Conservation (phyloP, 805 yeast genomes). For the Trichomonascus vanleenenianus region DNA sequence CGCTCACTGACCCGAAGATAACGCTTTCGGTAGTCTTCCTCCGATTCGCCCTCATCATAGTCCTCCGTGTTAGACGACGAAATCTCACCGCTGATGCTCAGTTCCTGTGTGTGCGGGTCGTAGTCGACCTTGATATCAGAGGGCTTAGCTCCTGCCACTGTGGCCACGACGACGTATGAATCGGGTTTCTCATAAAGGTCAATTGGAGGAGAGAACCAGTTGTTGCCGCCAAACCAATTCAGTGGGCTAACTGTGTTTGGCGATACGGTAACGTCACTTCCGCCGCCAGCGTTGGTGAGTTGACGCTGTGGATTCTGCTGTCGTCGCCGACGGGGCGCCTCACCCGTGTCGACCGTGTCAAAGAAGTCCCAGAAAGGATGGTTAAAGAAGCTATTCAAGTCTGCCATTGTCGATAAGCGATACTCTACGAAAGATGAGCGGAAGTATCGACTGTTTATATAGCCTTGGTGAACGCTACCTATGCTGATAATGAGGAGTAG, state of each 20-base stretch:
- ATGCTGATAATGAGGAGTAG: too few species aligned
- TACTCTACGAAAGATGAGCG: too few species aligned
- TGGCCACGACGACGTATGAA: constrained; percentile 41
- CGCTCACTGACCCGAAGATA: constrained; percentile 44
- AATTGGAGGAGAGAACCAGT: constrained; percentile 44
- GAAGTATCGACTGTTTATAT: too few species aligned
- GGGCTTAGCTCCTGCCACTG: constrained; percentile 52
- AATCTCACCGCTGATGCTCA: constrained; percentile 40
- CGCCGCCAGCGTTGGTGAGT: neutral
- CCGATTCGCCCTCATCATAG: constrained; percentile 23
- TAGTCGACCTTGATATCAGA: constrained; percentile 49
- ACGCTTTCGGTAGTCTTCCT: constrained; percentile 32
- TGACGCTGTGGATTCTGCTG: neutral
- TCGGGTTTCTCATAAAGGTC: constrained; percentile 46
- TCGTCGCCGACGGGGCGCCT: neutral
- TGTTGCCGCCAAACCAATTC: neutral
- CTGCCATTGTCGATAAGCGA: neutral
- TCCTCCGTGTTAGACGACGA: neutral
- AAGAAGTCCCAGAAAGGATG: neutral
- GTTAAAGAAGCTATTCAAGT: neutral
- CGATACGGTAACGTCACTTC: neutral
- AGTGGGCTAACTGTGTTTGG: too few species aligned
- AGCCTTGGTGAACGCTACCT: too few species aligned
- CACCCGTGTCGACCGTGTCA: neutral
- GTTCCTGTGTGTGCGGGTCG: constrained; percentile 49